Conservation (phyloP, 192 early-diverging fungal species). For the Jimgerdemannia flammicorona region DNA sequence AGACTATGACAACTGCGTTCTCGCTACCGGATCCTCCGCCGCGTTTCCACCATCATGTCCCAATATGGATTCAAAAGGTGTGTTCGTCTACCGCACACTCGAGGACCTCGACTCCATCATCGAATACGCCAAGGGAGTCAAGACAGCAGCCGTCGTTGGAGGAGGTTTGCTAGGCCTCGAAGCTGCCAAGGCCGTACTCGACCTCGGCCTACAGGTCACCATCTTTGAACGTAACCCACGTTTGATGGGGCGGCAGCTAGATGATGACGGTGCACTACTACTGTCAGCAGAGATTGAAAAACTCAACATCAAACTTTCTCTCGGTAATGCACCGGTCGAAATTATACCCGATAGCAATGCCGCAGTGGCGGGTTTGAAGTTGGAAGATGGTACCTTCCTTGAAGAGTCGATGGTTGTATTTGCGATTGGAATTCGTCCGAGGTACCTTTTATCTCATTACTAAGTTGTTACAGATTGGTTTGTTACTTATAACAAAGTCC, state of each 20-base stretch:
- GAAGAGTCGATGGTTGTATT: slow-evolving; percentile 44
- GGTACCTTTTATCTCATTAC: too few relatives aligned
- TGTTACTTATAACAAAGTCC: too few relatives aligned
- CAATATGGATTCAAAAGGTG: slow-evolving; percentile 38
- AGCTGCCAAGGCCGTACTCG: slow-evolving; percentile 54
- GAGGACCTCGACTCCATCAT: slow-evolving; percentile 56
- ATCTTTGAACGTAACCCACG: slow-evolving; percentile 51
- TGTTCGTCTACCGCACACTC: slow-evolving; percentile 65
- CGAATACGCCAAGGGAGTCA: slow-evolving; percentile 27
- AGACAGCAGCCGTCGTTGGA: slow-evolving; percentile 55
- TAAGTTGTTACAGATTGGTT: too few relatives aligned
- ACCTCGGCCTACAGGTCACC: slow-evolving; percentile 39
- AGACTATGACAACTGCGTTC: slow-evolving; percentile 49
- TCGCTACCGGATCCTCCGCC: slow-evolving; percentile 59
- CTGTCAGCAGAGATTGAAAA: slow-evolving; percentile 50
- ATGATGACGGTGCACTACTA: slow-evolving; percentile 45
- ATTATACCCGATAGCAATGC: slow-evolving; percentile 21
- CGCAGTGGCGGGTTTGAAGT: slow-evolving; percentile 19
- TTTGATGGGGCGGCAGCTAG: slow-evolving; percentile 55
- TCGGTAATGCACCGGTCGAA: slow-evolving; percentile 29
- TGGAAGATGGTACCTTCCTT: slow-evolving; percentile 34
- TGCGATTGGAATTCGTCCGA: slow-evolving; percentile 54
- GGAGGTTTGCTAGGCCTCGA: slow-evolving; percentile 69
- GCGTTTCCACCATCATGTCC: slow-evolving; percentile 48
- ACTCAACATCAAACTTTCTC: slow-evolving; percentile 30